phyloP scores from a whole-genome alignment of 345 rosid genomes.

The Sisymbrium irio region DNA sequence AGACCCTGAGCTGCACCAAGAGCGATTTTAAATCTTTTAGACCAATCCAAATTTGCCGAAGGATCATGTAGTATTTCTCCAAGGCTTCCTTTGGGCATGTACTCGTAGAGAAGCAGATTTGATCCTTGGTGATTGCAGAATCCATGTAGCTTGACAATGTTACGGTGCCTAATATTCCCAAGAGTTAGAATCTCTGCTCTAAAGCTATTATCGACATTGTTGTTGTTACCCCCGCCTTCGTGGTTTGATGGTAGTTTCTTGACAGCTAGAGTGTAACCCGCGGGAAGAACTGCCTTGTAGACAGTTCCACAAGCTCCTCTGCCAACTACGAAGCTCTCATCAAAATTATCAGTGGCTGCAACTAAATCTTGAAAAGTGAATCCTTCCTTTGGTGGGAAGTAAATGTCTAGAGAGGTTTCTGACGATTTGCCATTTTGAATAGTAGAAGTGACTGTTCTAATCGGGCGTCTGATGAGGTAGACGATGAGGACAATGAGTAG shows the following conservation, averaged over 20 bases:
- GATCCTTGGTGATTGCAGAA: conserved; percentile 84
- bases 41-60: conserved; percentile 63
- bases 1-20: conserved; percentile 51
- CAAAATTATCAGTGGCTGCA: conserved; percentile 66
- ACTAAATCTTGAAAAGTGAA: conserved; percentile 79
- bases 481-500: conserved; percentile 54
- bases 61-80: conserved; percentile 74
- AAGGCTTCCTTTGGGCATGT: conserved; percentile 53
- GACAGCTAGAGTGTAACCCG: conserved; percentile 66
- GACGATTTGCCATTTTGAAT: conserved; percentile 40
- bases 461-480: conserved; percentile 55
- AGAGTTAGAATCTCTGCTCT: conserved; percentile 76
- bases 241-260: conserved; percentile 79
- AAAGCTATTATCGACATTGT: conserved; percentile 71
- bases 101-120: conserved; percentile 54
- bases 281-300: conserved; percentile 64
- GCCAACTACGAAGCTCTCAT: conserved; percentile 69
- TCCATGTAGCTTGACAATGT: conserved; percentile 92
- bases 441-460: conserved; percentile 34
- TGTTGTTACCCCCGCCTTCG: conserved; percentile 54
- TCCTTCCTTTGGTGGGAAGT: conserved; percentile 73
- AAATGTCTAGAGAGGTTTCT: conserved; percentile 45
- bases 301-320: conserved; percentile 94
- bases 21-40: conserved; percentile 68
- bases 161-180: conserved; percentile 82